Conservation (phyloP, 352 stramenopile species). For the Phytophthora pisi region DNA sequence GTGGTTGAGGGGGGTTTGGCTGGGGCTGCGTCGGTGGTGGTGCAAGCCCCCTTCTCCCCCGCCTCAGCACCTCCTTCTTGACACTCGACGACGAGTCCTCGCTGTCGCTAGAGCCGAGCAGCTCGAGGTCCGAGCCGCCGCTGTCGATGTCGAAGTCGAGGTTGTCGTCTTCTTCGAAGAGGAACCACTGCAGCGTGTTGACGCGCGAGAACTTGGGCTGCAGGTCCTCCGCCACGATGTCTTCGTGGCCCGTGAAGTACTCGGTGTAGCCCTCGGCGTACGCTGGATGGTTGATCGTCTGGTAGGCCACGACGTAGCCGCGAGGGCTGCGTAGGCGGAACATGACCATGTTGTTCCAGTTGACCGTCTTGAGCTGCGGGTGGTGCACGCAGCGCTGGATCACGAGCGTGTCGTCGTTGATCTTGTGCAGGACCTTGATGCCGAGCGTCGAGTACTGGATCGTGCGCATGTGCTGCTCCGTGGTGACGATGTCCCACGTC, state of each 20-base stretch:
- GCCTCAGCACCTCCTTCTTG: conserved; percentile 15
- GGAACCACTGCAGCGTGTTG: conserved; percentile 56
- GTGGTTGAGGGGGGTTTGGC: conserved; percentile 1
- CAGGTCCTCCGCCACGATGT: conserved; percentile 29
- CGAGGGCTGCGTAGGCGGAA: conserved; percentile 47
- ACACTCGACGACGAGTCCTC: conserved; percentile 27
- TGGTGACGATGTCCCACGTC: conserved; percentile 62
- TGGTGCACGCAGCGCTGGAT: conserved; percentile 56
- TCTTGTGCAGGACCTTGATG: conserved; percentile 52
- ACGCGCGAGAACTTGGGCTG: conserved; percentile 49
- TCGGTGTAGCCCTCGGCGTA: conserved; percentile 41
- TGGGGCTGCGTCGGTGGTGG: not conserved
- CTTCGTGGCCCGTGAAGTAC: conserved; percentile 41
- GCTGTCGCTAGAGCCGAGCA: conserved; percentile 39
- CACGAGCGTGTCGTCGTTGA: conserved; percentile 56
- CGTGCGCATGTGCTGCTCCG: conserved; percentile 53
- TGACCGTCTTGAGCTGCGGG: conserved; percentile 50
- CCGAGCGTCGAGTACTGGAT: conserved; percentile 58
- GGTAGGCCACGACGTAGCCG: conserved; percentile 54
- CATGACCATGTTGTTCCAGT: conserved; percentile 64
- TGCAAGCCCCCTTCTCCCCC: conserved; percentile 16
- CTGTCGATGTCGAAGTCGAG: conserved; percentile 49
- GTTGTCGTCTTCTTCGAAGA: conserved; percentile 36
- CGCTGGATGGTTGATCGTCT: conserved; percentile 48
- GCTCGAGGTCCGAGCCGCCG: conserved; percentile 42